Evolutionary conservation across 176 grass and related monocot genomes (phyloP).

Genomic region (Avena insularis): DNA sequence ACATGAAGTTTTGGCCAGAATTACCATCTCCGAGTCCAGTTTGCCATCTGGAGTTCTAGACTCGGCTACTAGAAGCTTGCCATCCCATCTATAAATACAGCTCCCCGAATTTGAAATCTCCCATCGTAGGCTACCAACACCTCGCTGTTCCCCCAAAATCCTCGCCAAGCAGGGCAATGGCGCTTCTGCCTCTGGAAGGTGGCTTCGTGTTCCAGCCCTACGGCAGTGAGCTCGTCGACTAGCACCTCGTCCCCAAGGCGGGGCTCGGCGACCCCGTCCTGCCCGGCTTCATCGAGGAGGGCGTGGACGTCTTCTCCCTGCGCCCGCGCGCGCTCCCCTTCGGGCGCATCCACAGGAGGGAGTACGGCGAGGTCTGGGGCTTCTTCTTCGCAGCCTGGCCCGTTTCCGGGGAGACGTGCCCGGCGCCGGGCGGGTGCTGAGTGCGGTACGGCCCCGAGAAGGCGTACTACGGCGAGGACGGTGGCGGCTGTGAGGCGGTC

Average conservation of each 20-base stretch:
- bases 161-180: not conserved
- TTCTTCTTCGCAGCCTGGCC: not conserved
- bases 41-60: no score
- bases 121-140: no score
- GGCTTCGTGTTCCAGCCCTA: not conserved
- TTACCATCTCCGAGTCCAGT: no score
- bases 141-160: no score
- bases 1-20: no score
- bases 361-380: constrained; percentile 6
- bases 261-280: not conserved
- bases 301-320: not conserved
- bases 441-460: not conserved
- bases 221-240: not conserved
- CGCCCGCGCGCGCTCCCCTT: not conserved
- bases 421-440: not conserved
- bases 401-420: not conserved
- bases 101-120: no score
- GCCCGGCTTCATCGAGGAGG: not conserved
- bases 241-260: not conserved
- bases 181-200: not conserved
- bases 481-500: not conserved
- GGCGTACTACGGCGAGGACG: not conserved
- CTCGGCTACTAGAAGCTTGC: no score
- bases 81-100: no score
- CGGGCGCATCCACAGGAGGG: not conserved